Evolutionary conservation across 176 grass and related monocot genomes (phyloP).

Genomic region (Musa acuminata): DNA sequence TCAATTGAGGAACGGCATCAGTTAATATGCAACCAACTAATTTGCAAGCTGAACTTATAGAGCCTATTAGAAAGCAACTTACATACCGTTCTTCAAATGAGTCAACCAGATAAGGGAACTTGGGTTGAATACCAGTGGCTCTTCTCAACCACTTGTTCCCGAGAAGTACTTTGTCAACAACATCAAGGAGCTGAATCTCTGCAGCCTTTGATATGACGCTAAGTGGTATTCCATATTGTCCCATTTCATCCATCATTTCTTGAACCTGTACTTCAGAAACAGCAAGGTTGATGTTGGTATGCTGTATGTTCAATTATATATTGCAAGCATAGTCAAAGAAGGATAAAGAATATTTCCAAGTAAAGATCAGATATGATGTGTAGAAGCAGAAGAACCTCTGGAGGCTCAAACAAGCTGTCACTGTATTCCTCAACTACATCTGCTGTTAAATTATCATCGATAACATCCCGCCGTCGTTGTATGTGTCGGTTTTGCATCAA

Average conservation of each 20-base stretch:
- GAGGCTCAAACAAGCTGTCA: constrained; percentile 76
- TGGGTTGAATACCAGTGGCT: constrained; percentile 78
- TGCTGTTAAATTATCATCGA: constrained; percentile 67
- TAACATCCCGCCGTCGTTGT: constrained; percentile 43
- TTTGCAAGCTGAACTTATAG: too few relatives aligned
- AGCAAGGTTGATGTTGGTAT: not conserved
- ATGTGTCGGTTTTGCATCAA: constrained; percentile 74
- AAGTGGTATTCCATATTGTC: constrained; percentile 72
- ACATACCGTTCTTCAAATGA: constrained; percentile 92
- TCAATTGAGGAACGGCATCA: not conserved
- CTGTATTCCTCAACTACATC: constrained; percentile 78
- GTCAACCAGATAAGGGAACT: constrained; percentile 80
- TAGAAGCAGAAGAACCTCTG: constrained; percentile 37
- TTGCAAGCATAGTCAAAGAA: not conserved
- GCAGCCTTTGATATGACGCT: constrained; percentile 71
- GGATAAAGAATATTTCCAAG: not conserved
- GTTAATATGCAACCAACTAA: too few relatives aligned
- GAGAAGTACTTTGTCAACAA: constrained; percentile 71
- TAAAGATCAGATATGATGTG: not conserved
- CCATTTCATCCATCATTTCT: constrained; percentile 96
- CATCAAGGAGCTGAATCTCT: constrained; percentile 76
- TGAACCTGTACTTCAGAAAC: constrained; percentile 37
- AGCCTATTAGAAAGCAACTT: not conserved
- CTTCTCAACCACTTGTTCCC: constrained; percentile 97
- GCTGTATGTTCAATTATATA: not conserved